Percentiles rank a stretch among this genome's conserved stretches.
Conservation (phyloP, 495 filamentous ascomycete genomes). For the Thermothielavioides terrestris region DNA sequence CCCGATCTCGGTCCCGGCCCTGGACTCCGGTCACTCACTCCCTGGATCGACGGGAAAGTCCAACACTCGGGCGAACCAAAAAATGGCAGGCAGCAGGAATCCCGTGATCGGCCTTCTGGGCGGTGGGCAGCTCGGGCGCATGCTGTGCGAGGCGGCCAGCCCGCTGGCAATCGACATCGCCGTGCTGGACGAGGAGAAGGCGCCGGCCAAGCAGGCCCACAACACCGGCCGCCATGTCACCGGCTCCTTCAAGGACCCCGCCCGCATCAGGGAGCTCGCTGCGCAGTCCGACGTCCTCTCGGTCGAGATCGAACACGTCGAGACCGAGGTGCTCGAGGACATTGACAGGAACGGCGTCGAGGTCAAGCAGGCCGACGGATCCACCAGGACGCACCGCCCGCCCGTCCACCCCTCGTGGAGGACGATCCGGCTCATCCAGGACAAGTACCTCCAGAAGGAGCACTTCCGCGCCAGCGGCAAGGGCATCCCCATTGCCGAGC, state of each 20-base stretch:
- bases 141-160: slow-evolving; percentile 90
- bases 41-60: background rate
- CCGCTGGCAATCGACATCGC: slow-evolving; percentile 72
- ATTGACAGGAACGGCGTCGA: slow-evolving; percentile 52
- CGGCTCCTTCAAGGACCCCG: slow-evolving; percentile 76
- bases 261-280: slow-evolving; percentile 69
- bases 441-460: slow-evolving; percentile 90
- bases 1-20: slow-evolving; percentile 1
- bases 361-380: slow-evolving; percentile 37
- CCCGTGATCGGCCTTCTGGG: slow-evolving; percentile 37
- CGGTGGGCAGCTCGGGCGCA: slow-evolving; percentile 79
- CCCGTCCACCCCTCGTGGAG: slow-evolving; percentile 80
- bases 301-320: slow-evolving; percentile 97
- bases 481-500: slow-evolving; percentile 63
- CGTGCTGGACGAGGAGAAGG: slow-evolving; percentile 67
- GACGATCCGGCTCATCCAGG: slow-evolving; percentile 87
- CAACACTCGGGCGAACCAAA: background rate
- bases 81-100: slow-evolving; percentile 13
- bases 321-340: slow-evolving; percentile 85
- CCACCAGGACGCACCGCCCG: slow-evolving; percentile 33
- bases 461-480: slow-evolving; percentile 51
- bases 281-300: slow-evolving; percentile 74
- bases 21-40: background rate
- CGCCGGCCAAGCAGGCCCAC: slow-evolving; percentile 89
- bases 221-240: slow-evolving; percentile 62